These are phyloP conservation scores for Lipomyces yamadae DNA, from an alignment of 805 yeast species.

Conservation along the genomic window DNA sequence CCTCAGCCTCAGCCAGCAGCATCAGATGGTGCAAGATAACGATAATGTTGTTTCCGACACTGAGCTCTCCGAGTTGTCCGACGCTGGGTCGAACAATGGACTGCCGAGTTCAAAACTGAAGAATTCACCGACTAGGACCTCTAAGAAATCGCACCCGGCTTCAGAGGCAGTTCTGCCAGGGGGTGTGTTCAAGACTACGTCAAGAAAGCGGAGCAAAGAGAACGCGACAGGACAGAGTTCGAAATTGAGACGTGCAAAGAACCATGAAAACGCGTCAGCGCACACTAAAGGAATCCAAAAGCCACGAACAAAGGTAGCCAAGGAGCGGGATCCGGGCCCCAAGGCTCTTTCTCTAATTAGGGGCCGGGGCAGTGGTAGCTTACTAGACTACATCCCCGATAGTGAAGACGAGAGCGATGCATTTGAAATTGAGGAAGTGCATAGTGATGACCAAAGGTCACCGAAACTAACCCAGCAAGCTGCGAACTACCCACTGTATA, in stretches of 20 bases:
- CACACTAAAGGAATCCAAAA: not conserved
- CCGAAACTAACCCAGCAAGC: not conserved
- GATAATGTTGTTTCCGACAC: not conserved
- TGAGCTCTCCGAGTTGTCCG: not conserved
- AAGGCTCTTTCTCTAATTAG: not conserved
- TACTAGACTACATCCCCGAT: not conserved
- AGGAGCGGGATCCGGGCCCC: too few relatives aligned
- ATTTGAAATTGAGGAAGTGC: not conserved
- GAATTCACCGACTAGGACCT: not conserved
- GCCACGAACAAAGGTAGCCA: too few relatives aligned
- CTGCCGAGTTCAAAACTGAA: not conserved
- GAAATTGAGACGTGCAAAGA: not conserved
- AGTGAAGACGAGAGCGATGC: not conserved
- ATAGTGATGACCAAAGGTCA: not conserved
- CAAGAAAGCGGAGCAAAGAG: not conserved
- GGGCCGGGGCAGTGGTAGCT: not conserved
- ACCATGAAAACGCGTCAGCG: not conserved
- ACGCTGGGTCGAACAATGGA: not conserved
- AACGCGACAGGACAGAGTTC: not conserved
- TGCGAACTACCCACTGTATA: not conserved
- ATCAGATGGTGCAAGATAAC: conserved; percentile 9
- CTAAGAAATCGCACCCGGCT: not conserved
- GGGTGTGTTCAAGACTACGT: not conserved
- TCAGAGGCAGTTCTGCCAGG: not conserved
- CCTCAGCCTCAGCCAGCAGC: conserved; percentile 9